Percentiles rank a stretch among this genome's conserved stretches.
Conservation (phyloP, 805 yeast genomes). For the Debaryomyces castellii region DNA sequence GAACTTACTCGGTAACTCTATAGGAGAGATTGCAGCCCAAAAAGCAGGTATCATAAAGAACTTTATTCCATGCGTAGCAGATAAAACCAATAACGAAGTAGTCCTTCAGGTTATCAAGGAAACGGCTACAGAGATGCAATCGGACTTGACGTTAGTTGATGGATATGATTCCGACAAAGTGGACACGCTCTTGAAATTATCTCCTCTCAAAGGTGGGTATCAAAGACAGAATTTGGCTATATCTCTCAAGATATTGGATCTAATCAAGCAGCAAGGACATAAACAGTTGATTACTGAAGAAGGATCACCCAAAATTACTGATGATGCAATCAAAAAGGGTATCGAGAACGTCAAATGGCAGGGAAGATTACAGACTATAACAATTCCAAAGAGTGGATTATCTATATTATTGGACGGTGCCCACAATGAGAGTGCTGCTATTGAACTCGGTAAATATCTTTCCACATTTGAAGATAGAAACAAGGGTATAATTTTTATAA, state of each 20-base stretch:
- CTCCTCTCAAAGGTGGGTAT: constrained; percentile 71
- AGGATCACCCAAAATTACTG: constrained; percentile 25
- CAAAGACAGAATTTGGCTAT: constrained; percentile 70
- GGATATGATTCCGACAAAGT: constrained; percentile 5
- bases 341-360: constrained; percentile 70
- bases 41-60: constrained; percentile 85
- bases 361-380: constrained; percentile 68
- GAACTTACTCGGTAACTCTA: constrained; percentile 63
- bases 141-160: constrained; percentile 27
- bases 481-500: constrained; percentile 51
- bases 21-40: constrained; percentile 66
- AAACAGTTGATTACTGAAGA: not conserved
- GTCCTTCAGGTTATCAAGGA: constrained; percentile 49
- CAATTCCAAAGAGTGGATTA: constrained; percentile 19
- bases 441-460: constrained; percentile 61
- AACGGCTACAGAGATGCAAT: constrained; percentile 30
- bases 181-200: constrained; percentile 10
- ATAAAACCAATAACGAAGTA: constrained; percentile 56
- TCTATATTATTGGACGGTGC: constrained; percentile 81
- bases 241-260: constrained; percentile 57
- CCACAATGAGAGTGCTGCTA: constrained; percentile 84
- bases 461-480: constrained; percentile 13
- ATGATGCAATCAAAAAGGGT: constrained; percentile 47
- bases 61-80: constrained; percentile 64
- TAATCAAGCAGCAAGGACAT: constrained; percentile 13